A percentile compares a stretch with the other conserved stretches of the same genome.
Conservation (phyloP, 1,139 yeast species). For the Pichia sp. region DNA sequence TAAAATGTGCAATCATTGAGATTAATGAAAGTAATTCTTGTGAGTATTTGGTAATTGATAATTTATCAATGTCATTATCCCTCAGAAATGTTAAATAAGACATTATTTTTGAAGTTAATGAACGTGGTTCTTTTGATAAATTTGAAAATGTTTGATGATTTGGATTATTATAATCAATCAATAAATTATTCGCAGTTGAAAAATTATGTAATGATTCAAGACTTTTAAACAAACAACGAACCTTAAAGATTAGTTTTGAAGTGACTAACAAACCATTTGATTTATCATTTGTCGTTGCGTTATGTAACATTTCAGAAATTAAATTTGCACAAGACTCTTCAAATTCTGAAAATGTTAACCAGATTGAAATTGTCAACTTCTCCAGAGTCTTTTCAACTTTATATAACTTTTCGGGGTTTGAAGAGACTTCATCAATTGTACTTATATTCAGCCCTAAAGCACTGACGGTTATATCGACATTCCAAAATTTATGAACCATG, state of each 20-base stretch:
- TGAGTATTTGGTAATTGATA: conserved; percentile 32
- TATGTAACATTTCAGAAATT: conserved; percentile 86
- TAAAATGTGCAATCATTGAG: conserved; percentile 88
- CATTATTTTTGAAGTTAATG: conserved; percentile 73
- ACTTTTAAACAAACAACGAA: conserved; percentile 72
- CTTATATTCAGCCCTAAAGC: conserved; percentile 42
- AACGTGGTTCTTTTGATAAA: conserved; percentile 76
- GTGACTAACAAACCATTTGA: conserved; percentile 65
- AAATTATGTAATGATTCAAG: conserved; percentile 44
- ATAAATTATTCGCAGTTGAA: conserved; percentile 2
- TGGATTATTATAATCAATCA: conserved; percentile 4
- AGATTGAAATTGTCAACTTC: conserved; percentile 65
- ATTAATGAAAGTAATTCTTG: conserved; percentile 76
- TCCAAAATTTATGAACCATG: conserved; percentile 97
- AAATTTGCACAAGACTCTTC: conserved; percentile 92
- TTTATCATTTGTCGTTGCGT: conserved; percentile 73
- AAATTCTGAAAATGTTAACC: conserved; percentile 82
- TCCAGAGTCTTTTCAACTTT: conserved; percentile 61
- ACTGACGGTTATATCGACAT: conserved; percentile 67
- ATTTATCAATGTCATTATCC: conserved; percentile 39
- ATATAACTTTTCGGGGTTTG: conserved; percentile 46
- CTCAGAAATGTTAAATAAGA: conserved; percentile 66
- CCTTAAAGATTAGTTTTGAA: conserved; percentile 63
- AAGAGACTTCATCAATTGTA: conserved; percentile 18
- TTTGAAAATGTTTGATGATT: conserved; percentile 19